A percentile compares a stretch with the other conserved stretches of the same genome.
Conservation (phyloP, 164 flowering plant species). For the Nelumbo lutea region DNA sequence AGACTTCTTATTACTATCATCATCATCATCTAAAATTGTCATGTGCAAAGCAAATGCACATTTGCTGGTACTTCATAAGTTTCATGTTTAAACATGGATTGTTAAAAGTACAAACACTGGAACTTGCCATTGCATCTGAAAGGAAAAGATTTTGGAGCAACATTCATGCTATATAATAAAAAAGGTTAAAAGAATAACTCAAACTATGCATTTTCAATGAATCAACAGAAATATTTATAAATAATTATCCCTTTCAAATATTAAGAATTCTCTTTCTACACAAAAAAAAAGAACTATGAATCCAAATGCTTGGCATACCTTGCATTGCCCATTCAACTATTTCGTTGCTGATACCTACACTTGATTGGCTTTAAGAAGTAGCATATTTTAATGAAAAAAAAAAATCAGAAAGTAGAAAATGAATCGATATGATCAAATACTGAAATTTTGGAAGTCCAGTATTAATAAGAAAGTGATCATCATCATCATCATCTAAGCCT, state of each 20-base stretch:
- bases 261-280: background rate
- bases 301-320: constrained; percentile 37
- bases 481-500: no score
- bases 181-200: no score
- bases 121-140: no score
- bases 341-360: constrained; percentile 38
- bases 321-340: constrained; percentile 80
- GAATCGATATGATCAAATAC: background rate
- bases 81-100: no score
- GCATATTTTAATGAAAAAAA: constrained; percentile 37
- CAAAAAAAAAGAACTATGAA: background rate
- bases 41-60: no score
- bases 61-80: no score
- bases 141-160: no score
- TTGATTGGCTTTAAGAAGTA: constrained; percentile 43
- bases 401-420: background rate
- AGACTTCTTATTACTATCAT: no score
- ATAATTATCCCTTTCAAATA: background rate
- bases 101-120: no score
- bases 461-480: background rate
- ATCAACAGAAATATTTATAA: background rate
- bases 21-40: no score
- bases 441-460: background rate
- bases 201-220: no score
- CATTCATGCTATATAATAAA: no score